These are phyloP conservation scores for Pisolithus albus DNA, from an alignment of 768 basidiomycete species.

Conservation along the genomic window DNA sequence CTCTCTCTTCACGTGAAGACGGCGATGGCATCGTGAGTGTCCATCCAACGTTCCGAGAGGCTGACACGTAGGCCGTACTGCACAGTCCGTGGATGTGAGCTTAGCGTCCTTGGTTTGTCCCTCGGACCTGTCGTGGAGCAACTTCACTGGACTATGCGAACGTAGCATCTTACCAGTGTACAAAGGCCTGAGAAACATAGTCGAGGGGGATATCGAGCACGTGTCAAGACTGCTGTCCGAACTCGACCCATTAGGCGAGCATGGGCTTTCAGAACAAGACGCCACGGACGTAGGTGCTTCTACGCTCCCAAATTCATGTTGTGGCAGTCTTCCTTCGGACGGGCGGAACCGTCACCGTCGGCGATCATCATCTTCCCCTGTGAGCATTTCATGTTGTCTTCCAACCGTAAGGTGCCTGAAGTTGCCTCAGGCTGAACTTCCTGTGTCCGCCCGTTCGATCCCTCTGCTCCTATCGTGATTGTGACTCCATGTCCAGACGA, in stretches of 20 bases:
- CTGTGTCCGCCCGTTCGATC: conserved; percentile 26
- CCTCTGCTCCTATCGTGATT: conserved; percentile 42
- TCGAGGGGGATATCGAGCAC: conserved; percentile 35
- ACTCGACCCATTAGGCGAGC: conserved; percentile 26
- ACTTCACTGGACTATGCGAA: conserved; percentile 23
- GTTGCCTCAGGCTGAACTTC: conserved; percentile 14
- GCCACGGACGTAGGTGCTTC: neutral
- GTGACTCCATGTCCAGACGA: conserved; percentile 42
- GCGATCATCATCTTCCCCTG: conserved; percentile 7
- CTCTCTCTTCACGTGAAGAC: neutral
- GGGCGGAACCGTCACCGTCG: conserved; percentile 9
- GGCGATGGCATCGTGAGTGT: conserved; percentile 11
- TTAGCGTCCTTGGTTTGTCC: conserved; percentile 6
- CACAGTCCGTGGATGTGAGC: conserved; percentile 11
- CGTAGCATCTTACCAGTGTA: conserved; percentile 30
- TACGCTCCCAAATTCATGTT: neutral
- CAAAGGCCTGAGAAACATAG: conserved; percentile 27
- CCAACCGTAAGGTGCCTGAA: neutral
- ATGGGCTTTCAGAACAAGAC: neutral
- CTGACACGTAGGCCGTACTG: neutral
- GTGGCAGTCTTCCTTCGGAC: conserved; percentile 1
- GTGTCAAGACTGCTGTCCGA: conserved; percentile 38
- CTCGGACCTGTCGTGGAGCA: conserved; percentile 19
- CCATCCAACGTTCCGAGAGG: neutral
- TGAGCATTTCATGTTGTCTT: neutral